Evolutionary conservation across 768 basidiomycete genomes (phyloP).

Genomic region (Termitomyces sp.): DNA sequence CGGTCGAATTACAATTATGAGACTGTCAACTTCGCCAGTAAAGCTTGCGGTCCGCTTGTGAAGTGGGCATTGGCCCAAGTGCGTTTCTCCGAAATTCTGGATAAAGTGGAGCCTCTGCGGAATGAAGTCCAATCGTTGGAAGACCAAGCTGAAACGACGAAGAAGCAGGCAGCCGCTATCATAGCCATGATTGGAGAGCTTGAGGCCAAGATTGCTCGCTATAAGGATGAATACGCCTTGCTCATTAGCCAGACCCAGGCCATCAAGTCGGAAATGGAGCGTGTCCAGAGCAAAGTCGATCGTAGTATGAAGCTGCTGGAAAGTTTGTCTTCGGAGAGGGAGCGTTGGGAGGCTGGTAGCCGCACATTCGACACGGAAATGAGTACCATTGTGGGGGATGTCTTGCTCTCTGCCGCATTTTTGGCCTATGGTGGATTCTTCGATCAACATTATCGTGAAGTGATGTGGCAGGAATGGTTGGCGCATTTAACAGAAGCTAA

Average conservation of each 20-base stretch:
- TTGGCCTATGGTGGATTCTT: conserved; percentile 97
- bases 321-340: conserved; percentile 91
- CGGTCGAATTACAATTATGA: conserved; percentile 93
- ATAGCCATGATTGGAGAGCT: conserved; percentile 90
- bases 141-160: conserved; percentile 89
- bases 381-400: conserved; percentile 98
- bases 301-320: conserved; percentile 93
- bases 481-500: conserved; percentile 84
- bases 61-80: conserved; percentile 99
- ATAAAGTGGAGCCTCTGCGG: conserved; percentile 93
- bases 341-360: conserved; percentile 92
- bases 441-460: conserved; percentile 95
- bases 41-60: conserved; percentile 95
- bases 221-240: conserved; percentile 96
- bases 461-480: conserved; percentile 96
- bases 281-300: conserved; percentile 94
- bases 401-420: conserved; percentile 92
- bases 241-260: conserved; percentile 96
- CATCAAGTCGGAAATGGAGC: conserved; percentile 97
- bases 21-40: conserved; percentile 89
- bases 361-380: conserved; percentile 96
- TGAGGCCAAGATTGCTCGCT: conserved; percentile 85
- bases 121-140: conserved; percentile 94
- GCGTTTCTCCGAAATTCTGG: conserved; percentile 93
- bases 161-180: conserved; percentile 87